Base-by-base conservation (phyloP, 805 yeast species). In the Candida qinlingensis region DNA sequence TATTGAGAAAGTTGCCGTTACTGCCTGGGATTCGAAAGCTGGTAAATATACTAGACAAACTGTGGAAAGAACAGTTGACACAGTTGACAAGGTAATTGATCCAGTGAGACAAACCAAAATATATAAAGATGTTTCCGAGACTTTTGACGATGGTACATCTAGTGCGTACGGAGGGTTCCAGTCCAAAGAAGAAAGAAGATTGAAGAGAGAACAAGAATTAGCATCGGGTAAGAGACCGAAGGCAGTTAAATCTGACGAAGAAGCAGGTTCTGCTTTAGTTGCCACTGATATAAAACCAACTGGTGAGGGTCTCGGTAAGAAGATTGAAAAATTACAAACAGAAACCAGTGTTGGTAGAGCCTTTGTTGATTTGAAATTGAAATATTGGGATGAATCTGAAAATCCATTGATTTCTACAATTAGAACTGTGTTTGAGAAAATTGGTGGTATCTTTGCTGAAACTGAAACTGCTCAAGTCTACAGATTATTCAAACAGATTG, bases 11-110 rank as follows among this genome's bases (percentile, higher is more conserved):
- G 96, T 83, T 41, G 98, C 97, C 4, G 74, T 78, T 37, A 85
- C 83, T 51, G 97, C 97, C 1, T 94, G 99, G 99, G 97, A 94
- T 52, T 89, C 97, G 1, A 87, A 94, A 27, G 87, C 92, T 39
- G 94, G 96, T 52, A 82, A 84, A 65, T 85, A 84, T 43, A 91
- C 96, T n/a, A 79, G 98, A 61, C 75, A 80, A 40, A 89, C 90
- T 0, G 92, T 89, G n/a, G 77, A 76, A 50, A 77, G 79, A 45
- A 82, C 97, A 4, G 97, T 95, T 2, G 88, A 87, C 47, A 81
- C 76, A 11, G 83, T 92, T n/a, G 94, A 88, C 60, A 88, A 86
- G 67, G 80, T 77, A 49, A 89, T 86, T 34, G 97, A 91, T 60
- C 99, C 99, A 9, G 94, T 94, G 44, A 81, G 97, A 67, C 72